Base-by-base conservation (phyloP, 2,329 filamentous ascomycete genomes). In the Fusarium sarcochroum region DNA sequence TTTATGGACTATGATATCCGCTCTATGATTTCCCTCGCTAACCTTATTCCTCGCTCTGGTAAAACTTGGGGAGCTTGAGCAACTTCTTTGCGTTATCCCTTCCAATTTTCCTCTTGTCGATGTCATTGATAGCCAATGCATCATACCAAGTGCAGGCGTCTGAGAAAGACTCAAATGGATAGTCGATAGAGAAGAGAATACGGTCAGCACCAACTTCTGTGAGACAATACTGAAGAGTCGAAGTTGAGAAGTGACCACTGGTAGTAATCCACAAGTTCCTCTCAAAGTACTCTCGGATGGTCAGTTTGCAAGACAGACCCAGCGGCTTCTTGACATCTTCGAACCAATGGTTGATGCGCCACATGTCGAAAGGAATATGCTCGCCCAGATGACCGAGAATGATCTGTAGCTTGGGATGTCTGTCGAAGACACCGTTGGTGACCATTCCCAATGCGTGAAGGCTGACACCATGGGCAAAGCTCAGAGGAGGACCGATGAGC, bases 401-500 rank as follows among this genome's bases (percentile, higher is more conserved):
- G 27, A 85, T 62, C 63, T 85, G 79, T 6, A 83, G 75, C 61
- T 78, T 80, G 5, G 83, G 83, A 56, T 82, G 78, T 20, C 83
- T 77, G 57, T 85, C 83, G 47, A 85, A 85, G n/a, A 85, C 81
- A 45, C 83, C 83, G 63, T 84, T 84, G 50, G 81, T 82, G 15
- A 85, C 78, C 76, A 85, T 80, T 17, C 83, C 81, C 13, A 90
- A 78, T 0, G 85, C 77, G 73, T 90, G 88, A 0, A 90, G 81
- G 60, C 81, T 85, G 55, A 90, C 86, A 7, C 84, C 87, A 1
- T 88, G 83, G 5, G 87, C 86, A 49, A 90, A 89, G 55, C 81
- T 84, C 8, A 88, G 80, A 0, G 87, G 86, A 1, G 87, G 86
- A 0, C 88, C 89, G 44, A 90, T 78, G 27, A 90, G 83, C 82